phyloP scores from a whole-genome alignment of 2,329 filamentous ascomycete genomes.

The Gaeumannomyces sp. region DNA sequence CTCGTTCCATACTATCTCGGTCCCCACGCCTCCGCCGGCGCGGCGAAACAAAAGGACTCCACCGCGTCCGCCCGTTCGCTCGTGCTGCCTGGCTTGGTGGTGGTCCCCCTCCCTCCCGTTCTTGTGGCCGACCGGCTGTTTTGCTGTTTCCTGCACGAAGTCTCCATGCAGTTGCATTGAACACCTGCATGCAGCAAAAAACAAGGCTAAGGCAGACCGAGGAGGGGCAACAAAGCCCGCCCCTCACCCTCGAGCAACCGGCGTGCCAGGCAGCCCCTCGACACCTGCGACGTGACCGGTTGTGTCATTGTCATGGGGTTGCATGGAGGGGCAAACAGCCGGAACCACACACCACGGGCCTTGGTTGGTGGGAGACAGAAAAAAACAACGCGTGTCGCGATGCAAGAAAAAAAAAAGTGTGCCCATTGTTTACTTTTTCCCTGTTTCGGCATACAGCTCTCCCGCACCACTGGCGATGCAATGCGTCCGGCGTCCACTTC shows the following conservation, averaged over 20 bases:
- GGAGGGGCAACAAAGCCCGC: not conserved
- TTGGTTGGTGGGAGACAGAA: not conserved
- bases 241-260: not conserved
- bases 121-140: not conserved
- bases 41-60: not conserved
- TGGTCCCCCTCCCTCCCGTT: not conserved
- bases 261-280: not conserved
- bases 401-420: constrained; percentile 7
- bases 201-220: not conserved
- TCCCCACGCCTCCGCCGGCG: not conserved
- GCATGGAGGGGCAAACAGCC: not conserved
- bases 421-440: not conserved
- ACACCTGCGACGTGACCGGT: not conserved
- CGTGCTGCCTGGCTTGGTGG: not conserved
- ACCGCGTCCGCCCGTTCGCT: not conserved
- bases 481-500: not conserved
- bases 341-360: too few relatives aligned
- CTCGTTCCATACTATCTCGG: not conserved
- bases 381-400: constrained; percentile 6
- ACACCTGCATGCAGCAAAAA: not conserved
- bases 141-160: not conserved
- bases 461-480: not conserved
- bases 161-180: not conserved
- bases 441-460: not conserved
- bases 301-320: constrained; percentile 1